These are phyloP conservation scores for Bryum argenteum DNA, from an alignment of 225 moss, liverwort and hornwort species.

Conservation along the genomic window DNA sequence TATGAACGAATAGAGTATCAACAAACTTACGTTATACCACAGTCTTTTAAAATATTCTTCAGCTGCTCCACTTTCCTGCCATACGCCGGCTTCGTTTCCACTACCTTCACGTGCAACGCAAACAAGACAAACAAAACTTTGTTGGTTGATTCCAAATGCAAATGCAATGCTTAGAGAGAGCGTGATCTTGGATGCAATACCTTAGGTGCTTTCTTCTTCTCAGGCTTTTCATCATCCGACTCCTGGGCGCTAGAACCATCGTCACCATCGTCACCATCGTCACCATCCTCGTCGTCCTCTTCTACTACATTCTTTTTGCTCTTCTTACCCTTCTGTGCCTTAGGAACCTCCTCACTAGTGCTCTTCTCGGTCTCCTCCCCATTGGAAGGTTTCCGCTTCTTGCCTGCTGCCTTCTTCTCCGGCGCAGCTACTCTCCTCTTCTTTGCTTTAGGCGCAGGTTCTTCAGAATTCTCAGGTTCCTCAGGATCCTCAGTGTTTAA, in stretches of 20 bases:
- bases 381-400: conserved; percentile 35
- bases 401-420: conserved; percentile 33
- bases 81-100: conserved; percentile 67
- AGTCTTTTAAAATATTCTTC: conserved; percentile 69
- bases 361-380: conserved; percentile 30
- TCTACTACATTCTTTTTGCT: conserved; percentile 35
- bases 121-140: conserved; percentile 8
- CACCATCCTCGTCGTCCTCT: conserved; percentile 39
- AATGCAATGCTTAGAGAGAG: conserved; percentile 7
- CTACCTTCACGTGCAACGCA: conserved; percentile 45
- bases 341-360: conserved; percentile 30
- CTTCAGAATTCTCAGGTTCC: conserved; percentile 17
- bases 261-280: conserved; percentile 21
- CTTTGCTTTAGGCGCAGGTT: conserved; percentile 20
- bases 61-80: conserved; percentile 78
- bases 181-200: conserved; percentile 25
- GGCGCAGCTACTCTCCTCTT: conserved; percentile 43
- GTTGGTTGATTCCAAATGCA: background rate
- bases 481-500: conserved; percentile 25
- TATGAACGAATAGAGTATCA: background rate
- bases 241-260: conserved; percentile 29
- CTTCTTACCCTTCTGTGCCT: conserved; percentile 43
- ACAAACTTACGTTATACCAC: conserved; percentile 74
- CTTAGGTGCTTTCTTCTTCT: conserved; percentile 48
- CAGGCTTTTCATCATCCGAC: conserved; percentile 46